Evolutionary conservation across 177 flowering plant genomes (phyloP), one percentile per base, ranked within the genome.

Genomic region (Vitis hybrid): DNA sequence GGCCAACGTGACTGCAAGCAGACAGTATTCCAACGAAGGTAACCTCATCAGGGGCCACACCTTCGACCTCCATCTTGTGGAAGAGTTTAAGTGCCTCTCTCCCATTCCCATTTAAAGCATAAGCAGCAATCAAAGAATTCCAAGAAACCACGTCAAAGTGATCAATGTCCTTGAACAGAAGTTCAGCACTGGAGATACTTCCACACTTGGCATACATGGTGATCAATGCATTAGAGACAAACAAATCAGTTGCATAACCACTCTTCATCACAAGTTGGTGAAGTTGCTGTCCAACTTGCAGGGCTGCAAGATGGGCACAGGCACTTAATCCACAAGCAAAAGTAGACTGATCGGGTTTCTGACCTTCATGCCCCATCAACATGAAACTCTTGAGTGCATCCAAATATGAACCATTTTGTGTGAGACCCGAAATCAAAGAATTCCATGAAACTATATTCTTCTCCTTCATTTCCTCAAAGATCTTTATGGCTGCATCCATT

Each of bases 131-230:
- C 76, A 82, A 69, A 30, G 85, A 73, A 67, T 80, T 82, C 83
- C 83, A 80, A 32, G 83, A 78, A 19, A 80, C 69, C 3, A 80
- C 64, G 67, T 82, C 80, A 39, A 21, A 18, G 6, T 50, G 52
- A 13, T 56, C 45, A 2, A 70, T 76, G n/a, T 72, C 68, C 26
- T 32, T 55, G 69, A 82, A 82, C 21, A 76, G 65, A 51, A 54
- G 58, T 57, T 76, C 71, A 58, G 81, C 80, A 18, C 67, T 49
- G 9, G 50, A 8, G 39, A 75, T 60, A 13, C 60, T 66, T 62
- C 85, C 85, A 56, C 81, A 75, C 51, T 78, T 82, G 17, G 81
- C 76, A 66, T 82, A 82, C 85, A 82, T 75, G 56, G 78, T 65
- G 48, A 82, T 74, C 71, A 82, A 54, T 3, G 81, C 73, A 64